Conservation (phyloP, 2,329 filamentous ascomycete species). For the Colletotrichum camelliae region DNA sequence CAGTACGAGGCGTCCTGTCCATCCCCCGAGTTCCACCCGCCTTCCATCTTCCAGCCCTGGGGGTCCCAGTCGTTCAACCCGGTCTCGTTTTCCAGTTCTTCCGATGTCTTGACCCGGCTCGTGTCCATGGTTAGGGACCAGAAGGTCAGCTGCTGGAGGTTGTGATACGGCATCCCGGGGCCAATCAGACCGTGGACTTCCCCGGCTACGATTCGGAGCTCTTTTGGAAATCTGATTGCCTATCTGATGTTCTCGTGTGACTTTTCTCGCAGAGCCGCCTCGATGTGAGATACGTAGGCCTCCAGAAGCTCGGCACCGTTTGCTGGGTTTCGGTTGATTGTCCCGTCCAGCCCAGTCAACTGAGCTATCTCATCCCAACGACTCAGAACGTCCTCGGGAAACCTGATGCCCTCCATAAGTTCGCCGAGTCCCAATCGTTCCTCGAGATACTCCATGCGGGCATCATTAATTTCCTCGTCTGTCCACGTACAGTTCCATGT, state of each 20-base stretch:
- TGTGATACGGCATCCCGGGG: not conserved
- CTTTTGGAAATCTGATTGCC: fast-evolving
- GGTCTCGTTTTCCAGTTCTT: not conserved
- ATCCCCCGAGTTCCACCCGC: not conserved
- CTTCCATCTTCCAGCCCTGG: not conserved
- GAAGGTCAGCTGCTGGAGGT: not conserved
- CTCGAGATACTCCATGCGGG: not conserved
- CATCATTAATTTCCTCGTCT: not conserved
- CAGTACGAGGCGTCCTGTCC: not conserved
- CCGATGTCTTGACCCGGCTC: fast-evolving
- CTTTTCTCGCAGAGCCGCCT: not conserved
- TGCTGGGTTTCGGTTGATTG: not conserved
- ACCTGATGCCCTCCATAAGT: not conserved
- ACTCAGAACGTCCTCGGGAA: not conserved
- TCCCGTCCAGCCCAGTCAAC: not conserved
- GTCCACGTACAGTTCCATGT: not conserved
- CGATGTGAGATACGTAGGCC: not conserved
- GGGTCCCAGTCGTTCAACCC: not conserved
- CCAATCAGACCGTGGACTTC: not conserved
- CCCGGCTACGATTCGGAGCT: not conserved
- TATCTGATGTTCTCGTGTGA: not conserved
- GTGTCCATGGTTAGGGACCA: not conserved
- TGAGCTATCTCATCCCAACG: not conserved
- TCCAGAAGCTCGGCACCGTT: not conserved
- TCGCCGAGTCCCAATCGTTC: not conserved